Conservation (phyloP, 2,329 filamentous ascomycete genomes). For the Alternaria postmessia region DNA sequence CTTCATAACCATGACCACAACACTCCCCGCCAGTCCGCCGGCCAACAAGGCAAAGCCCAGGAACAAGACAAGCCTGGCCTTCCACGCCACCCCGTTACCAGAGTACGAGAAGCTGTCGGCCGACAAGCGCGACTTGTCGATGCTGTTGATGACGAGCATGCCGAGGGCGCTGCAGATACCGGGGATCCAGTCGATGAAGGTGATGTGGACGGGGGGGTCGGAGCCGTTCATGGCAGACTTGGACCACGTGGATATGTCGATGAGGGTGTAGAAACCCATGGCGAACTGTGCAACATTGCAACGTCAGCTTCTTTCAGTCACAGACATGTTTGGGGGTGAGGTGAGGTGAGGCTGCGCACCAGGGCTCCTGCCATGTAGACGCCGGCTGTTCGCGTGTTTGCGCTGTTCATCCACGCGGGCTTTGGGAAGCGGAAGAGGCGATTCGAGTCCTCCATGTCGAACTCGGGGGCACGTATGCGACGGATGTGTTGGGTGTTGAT, state of each 20-base stretch:
- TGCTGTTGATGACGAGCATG: slow-evolving; percentile 76
- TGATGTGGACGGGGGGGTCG: slow-evolving; percentile 65
- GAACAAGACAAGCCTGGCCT: slow-evolving; percentile 72
- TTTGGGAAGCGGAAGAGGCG: slow-evolving; percentile 73
- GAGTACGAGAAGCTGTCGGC: slow-evolving; percentile 72
- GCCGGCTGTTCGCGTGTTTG: slow-evolving; percentile 68
- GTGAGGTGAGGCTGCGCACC: slow-evolving; percentile 57
- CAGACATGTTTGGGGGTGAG: background rate
- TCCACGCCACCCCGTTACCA: slow-evolving; percentile 74
- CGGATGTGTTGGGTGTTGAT: slow-evolving; percentile 1
- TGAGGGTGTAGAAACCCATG: slow-evolving; percentile 73
- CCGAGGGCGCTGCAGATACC: slow-evolving; percentile 73
- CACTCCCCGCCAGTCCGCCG: slow-evolving; percentile 71
- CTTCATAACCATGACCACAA: slow-evolving; percentile 73
- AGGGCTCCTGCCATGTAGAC: slow-evolving; percentile 72
- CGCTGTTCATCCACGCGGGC: slow-evolving; percentile 72
- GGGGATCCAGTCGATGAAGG: slow-evolving; percentile 76
- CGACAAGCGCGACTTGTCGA: slow-evolving; percentile 71
- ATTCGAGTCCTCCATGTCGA: slow-evolving; percentile 57
- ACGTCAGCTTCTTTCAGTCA: too few species aligned
- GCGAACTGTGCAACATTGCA: slow-evolving; percentile 63
- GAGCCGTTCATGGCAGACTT: slow-evolving; percentile 69
- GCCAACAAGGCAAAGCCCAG: slow-evolving; percentile 74
- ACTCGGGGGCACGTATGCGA: slow-evolving; percentile 5
- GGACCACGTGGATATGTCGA: slow-evolving; percentile 71